Percentiles rank a stretch among this genome's conserved stretches.
These are phyloP conservation scores for Boletales sp. DNA, from an alignment of 768 basidiomycete species.

Conservation along the genomic window DNA sequence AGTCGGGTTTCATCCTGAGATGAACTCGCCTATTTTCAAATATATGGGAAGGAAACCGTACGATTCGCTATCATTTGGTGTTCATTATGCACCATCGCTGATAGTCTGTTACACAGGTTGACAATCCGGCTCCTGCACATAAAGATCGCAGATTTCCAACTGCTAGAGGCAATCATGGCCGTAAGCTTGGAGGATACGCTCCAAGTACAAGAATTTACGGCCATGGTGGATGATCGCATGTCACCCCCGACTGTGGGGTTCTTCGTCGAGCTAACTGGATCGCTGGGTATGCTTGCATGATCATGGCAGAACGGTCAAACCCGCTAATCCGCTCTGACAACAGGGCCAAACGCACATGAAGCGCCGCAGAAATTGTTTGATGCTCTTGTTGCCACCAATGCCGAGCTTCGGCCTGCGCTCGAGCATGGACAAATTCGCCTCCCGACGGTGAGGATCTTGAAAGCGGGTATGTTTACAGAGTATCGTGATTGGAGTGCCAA, in stretches of 20 bases:
- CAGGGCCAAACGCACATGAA: slow-evolving; percentile 6
- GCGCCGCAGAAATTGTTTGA: slow-evolving; percentile 8
- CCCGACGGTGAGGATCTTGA: slow-evolving; percentile 22
- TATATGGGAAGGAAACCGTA: slow-evolving; percentile 15
- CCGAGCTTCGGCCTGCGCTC: not conserved
- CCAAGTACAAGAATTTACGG: slow-evolving; percentile 11
- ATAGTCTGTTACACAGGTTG: not conserved
- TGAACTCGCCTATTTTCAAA: slow-evolving; percentile 8
- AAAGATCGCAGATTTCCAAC: slow-evolving; percentile 8
- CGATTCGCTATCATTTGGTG: not conserved
- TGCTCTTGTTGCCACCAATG: not conserved
- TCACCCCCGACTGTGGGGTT: slow-evolving; percentile 8
- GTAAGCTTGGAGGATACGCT: not conserved
- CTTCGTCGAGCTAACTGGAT: slow-evolving; percentile 11
- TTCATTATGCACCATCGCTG: not conserved
- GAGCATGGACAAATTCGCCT: not conserved
- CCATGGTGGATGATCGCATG: slow-evolving; percentile 12
- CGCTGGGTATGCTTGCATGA: slow-evolving; percentile 5
- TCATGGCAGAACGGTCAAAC: not conserved
- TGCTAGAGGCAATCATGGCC: slow-evolving; percentile 1
- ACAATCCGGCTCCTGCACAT: slow-evolving; percentile 3
- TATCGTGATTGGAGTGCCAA: slow-evolving; percentile 14
- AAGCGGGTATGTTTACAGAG: slow-evolving; percentile 15
- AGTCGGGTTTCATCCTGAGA: not conserved
- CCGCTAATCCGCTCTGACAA: not conserved